Evolutionary conservation across 2,329 filamentous ascomycete species (phyloP).

Genomic region (Exophiala bonariae): DNA sequence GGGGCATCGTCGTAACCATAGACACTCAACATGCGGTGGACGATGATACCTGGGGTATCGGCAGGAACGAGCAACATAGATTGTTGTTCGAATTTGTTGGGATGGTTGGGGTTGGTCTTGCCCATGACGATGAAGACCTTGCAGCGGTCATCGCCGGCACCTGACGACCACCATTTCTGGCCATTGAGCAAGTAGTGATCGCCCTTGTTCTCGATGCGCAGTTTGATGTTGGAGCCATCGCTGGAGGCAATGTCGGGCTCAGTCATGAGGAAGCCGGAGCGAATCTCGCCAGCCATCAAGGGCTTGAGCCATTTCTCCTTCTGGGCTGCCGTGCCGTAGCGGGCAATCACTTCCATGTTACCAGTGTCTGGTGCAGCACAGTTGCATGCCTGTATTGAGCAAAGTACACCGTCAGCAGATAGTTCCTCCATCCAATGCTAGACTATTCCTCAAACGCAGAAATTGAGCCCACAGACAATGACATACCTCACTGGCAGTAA

Average conservation of each 20-base stretch:
- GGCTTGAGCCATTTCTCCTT: constrained; percentile 81
- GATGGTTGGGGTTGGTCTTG: constrained; percentile 75
- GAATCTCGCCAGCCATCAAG: constrained; percentile 78
- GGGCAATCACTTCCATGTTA: constrained; percentile 93
- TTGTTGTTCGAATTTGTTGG: constrained; percentile 81
- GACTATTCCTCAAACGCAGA: too few relatives aligned
- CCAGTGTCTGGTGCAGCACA: constrained; percentile 89
- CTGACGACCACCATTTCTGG: constrained; percentile 98
- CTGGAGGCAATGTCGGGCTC: constrained; percentile 86
- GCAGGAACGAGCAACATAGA: constrained; percentile 90
- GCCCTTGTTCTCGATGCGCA: constrained; percentile 78
- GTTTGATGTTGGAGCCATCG: constrained; percentile 88
- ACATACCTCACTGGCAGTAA: constrained; percentile 68
- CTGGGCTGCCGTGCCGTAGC: constrained; percentile 79
- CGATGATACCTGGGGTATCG: constrained; percentile 79
- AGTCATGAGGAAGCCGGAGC: constrained; percentile 90
- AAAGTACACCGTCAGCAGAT: too few relatives aligned
- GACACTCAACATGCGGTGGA: constrained; percentile 88
- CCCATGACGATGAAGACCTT: constrained; percentile 95
- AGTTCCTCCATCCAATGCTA: too few relatives aligned
- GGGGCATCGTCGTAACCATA: constrained; percentile 98
- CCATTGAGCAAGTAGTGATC: constrained; percentile 93
- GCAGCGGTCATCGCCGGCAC: constrained; percentile 88
- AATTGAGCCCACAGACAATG: too few relatives aligned
- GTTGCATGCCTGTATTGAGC: constrained; percentile 69